phyloP scores from a whole-genome alignment of 2,329 filamentous ascomycete genomes.

The Zymoseptoria brevis region DNA sequence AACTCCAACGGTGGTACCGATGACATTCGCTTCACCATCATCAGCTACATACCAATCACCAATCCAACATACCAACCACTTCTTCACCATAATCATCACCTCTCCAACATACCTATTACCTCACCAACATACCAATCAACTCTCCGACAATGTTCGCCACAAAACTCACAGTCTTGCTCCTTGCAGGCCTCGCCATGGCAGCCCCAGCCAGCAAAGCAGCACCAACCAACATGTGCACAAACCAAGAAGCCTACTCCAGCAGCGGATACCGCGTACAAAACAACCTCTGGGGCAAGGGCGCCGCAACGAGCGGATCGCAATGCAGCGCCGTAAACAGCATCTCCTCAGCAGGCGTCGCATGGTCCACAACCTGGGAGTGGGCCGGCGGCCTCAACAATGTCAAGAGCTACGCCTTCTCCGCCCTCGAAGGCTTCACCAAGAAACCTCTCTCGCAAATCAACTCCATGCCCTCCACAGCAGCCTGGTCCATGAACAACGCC shows the following conservation, averaged over 20 bases:
- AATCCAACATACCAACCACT: neutral
- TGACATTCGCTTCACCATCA: neutral
- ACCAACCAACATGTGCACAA: neutral
- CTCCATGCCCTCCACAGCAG: conserved; percentile 39
- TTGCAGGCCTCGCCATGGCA: neutral
- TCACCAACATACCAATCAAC: neutral
- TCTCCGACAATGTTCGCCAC: neutral
- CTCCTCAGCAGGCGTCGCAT: conserved; percentile 32
- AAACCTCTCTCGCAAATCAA: neutral
- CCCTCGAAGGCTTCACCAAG: conserved; percentile 22
- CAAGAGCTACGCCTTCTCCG: conserved; percentile 37
- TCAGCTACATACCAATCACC: neutral
- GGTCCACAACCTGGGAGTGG: conserved; percentile 36
- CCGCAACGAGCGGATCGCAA: conserved; percentile 36
- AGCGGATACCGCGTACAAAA: conserved; percentile 32
- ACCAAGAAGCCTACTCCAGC: neutral
- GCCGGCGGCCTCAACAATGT: conserved; percentile 27
- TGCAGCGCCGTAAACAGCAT: conserved; percentile 39
- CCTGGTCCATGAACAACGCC: conserved; percentile 44
- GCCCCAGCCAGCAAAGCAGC: neutral
- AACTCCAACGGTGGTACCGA: neutral
- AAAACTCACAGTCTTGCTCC: neutral
- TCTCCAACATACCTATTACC: neutral
- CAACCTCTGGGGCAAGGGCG: conserved; percentile 38
- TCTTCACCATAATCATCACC: neutral